Conservation (phyloP, 2,329 filamentous ascomycete genomes). For the Dactylellina haptotyla region DNA sequence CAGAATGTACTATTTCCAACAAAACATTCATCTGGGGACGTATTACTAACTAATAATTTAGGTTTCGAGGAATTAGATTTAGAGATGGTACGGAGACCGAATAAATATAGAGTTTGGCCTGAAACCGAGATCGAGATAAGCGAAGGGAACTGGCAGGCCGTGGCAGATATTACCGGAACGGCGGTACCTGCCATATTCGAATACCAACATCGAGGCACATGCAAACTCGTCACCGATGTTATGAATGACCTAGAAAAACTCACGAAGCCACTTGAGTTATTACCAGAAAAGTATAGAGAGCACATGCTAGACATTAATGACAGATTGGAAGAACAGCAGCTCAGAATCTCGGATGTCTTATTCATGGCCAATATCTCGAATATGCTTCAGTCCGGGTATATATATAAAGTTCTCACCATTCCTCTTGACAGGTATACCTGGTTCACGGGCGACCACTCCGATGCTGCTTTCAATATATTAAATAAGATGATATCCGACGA, state of each 20-base stretch:
- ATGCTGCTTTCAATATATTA: constrained; percentile 31
- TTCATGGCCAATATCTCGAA: constrained; percentile 52
- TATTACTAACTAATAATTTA: not conserved
- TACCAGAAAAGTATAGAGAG: constrained; percentile 4
- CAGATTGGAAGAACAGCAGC: constrained; percentile 21
- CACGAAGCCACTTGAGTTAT: constrained; percentile 1
- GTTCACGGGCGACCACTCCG: constrained; percentile 26
- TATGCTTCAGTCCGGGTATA: constrained; percentile 34
- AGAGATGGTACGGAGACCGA: constrained; percentile 24
- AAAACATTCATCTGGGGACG: too few species aligned
- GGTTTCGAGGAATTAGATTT: constrained; percentile 46
- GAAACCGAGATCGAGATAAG: constrained; percentile 27
- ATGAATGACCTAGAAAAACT: not conserved
- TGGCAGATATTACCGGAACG: constrained; percentile 53
- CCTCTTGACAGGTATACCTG: constrained; percentile 52
- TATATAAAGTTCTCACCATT: constrained; percentile 53
- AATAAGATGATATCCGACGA: constrained; percentile 1
- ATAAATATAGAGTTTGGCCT: constrained; percentile 15
- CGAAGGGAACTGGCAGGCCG: constrained; percentile 25
- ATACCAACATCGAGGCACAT: constrained; percentile 35
- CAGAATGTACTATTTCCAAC: constrained; percentile 25
- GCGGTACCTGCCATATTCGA: constrained; percentile 51
- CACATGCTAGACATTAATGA: constrained; percentile 32
- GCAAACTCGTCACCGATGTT: constrained; percentile 32
- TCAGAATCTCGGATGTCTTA: constrained; percentile 50